phyloP scores from a whole-genome alignment of 2,329 filamentous ascomycete genomes.

The Fusarium austroafricanum region DNA sequence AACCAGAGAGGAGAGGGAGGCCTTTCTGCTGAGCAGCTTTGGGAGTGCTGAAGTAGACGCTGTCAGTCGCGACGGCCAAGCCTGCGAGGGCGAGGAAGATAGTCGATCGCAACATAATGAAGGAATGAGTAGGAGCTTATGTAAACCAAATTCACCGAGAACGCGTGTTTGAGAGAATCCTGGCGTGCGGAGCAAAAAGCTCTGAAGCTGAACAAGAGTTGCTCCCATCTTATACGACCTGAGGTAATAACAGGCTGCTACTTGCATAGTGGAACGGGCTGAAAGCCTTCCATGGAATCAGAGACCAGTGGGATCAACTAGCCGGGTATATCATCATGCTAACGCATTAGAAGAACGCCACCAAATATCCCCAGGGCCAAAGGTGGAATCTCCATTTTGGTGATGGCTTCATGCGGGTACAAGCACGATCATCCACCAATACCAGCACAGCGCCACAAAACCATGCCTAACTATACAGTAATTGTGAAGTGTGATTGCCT shows the following conservation, averaged over 20 bases:
- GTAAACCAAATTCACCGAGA: not conserved
- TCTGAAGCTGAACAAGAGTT: not conserved
- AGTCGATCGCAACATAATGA: conserved; percentile 42
- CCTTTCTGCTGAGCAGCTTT: conserved; percentile 20
- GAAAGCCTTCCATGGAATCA: conserved; percentile 22
- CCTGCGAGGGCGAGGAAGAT: conserved; percentile 45
- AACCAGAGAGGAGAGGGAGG: conserved; percentile 41
- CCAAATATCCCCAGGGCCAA: conserved; percentile 33
- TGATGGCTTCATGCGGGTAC: conserved; percentile 39
- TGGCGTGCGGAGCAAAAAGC: not conserved
- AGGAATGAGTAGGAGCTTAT: not conserved
- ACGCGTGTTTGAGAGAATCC: not conserved
- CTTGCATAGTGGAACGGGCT: conserved; percentile 8
- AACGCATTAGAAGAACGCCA: conserved; percentile 33
- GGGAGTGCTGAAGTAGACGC: conserved; percentile 30
- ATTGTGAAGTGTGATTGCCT: not conserved
- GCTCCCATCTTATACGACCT: conserved; percentile 33
- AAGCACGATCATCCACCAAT: conserved; percentile 15
- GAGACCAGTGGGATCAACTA: conserved; percentile 22
- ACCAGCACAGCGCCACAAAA: not conserved
- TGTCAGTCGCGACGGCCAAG: conserved; percentile 38
- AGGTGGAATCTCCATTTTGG: conserved; percentile 22
- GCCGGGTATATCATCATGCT: conserved; percentile 13
- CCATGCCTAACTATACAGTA: not conserved
- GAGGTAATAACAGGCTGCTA: conserved; percentile 2